Evolutionary conservation across 2,329 filamentous ascomycete species (phyloP).

Genomic region (Rasamsonia emersonii): DNA sequence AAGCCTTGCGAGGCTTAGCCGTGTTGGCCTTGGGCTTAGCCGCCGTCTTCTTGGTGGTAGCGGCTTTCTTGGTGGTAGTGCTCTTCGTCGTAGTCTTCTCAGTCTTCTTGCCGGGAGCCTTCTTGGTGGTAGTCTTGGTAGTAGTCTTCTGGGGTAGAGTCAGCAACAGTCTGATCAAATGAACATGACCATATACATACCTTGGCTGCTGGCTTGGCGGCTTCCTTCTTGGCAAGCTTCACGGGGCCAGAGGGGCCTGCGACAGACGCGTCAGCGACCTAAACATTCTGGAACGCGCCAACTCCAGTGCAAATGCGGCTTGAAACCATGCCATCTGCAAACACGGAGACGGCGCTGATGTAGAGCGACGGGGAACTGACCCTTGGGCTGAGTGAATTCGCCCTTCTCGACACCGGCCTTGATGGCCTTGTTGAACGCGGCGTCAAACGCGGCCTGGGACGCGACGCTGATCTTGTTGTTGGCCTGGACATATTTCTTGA

Average conservation of each 20-base stretch:
- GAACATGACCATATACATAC: slow-evolving; percentile 9
- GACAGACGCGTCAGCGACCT: slow-evolving; percentile 19
- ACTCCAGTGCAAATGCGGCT: no score
- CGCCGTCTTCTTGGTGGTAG: slow-evolving; percentile 42
- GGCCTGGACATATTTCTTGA: slow-evolving; percentile 66
- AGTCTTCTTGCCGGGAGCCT: slow-evolving; percentile 13
- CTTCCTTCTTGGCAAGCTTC: slow-evolving; percentile 79
- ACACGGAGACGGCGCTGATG: no score
- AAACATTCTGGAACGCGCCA: no score
- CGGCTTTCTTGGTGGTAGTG: slow-evolving; percentile 38
- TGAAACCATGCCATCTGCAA: no score
- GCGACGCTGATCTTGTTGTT: slow-evolving; percentile 58
- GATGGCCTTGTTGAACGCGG: slow-evolving; percentile 79
- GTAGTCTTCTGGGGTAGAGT: slow-evolving; percentile 35
- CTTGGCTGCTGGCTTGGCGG: slow-evolving; percentile 36
- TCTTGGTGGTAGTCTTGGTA: slow-evolving; percentile 28
- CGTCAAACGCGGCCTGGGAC: slow-evolving; percentile 53
- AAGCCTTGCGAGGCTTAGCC: slow-evolving; percentile 46
- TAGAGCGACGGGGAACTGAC: slow-evolving; percentile 46
- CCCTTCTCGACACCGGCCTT: slow-evolving; percentile 77
- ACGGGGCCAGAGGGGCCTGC: slow-evolving; percentile 76
- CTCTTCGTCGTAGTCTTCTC: slow-evolving; percentile 35
- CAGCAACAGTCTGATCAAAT: slow-evolving; percentile 12
- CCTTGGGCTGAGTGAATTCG: slow-evolving; percentile 83
- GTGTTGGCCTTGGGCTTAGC: slow-evolving; percentile 46